These are phyloP conservation scores for Lactarius deliciosus DNA, from an alignment of 768 basidiomycete genomes.

Conservation along the genomic window DNA sequence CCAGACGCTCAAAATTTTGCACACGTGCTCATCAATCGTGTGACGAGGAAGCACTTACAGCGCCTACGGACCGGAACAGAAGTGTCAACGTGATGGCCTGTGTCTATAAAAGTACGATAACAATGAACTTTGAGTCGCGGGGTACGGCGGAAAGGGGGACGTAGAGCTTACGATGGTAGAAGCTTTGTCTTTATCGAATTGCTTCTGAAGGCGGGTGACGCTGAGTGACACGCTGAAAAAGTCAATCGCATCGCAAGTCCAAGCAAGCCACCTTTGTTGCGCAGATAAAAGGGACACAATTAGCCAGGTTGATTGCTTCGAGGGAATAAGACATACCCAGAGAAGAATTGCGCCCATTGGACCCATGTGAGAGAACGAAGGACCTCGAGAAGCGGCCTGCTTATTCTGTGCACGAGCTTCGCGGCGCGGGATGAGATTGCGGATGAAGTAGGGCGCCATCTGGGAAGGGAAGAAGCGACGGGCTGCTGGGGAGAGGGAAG, in stretches of 20 bases:
- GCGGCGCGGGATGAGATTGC: constrained; percentile 26
- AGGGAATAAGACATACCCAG: constrained; percentile 41
- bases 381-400: constrained; percentile 43
- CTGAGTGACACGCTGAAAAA: constrained; percentile 78
- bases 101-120: constrained; percentile 41
- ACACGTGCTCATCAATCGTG: neutral
- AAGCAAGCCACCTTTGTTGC: constrained; percentile 66
- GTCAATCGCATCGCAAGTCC: constrained; percentile 86
- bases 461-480: neutral
- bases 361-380: constrained; percentile 45
- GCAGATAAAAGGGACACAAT: neutral
- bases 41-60: constrained; percentile 41
- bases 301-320: neutral
- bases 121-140: constrained; percentile 4
- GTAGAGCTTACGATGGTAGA: constrained; percentile 44
- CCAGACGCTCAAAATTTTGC: neutral
- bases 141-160: neutral
- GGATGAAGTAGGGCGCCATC: constrained; percentile 30
- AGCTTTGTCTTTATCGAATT: constrained; percentile 46
- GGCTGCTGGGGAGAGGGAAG: neutral
- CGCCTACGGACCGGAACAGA: constrained; percentile 80
- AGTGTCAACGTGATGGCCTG: constrained; percentile 89
- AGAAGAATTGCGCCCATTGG: constrained; percentile 56
- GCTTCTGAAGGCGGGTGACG: constrained; percentile 45
- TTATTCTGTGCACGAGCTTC: constrained; percentile 6